phyloP scores from a whole-genome alignment of 345 rosid genomes.

The Streptanthus diversifolius region DNA sequence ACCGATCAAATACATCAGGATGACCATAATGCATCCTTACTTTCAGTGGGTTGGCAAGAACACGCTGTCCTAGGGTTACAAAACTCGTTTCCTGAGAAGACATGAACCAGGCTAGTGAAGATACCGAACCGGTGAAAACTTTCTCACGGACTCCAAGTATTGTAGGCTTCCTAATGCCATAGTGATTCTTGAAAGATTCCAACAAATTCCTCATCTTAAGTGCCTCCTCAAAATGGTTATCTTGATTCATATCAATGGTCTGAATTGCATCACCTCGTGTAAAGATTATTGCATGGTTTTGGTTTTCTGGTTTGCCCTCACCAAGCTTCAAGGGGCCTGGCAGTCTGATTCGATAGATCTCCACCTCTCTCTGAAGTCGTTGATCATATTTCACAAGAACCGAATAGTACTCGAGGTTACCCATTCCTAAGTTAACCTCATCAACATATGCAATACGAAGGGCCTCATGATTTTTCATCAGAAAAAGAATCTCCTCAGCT shows the following conservation, averaged over 20 bases:
- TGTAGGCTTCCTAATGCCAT: constrained; percentile 76
- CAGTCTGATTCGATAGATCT: constrained; percentile 83
- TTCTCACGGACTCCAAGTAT: constrained; percentile 96
- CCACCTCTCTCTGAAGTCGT: constrained; percentile 74
- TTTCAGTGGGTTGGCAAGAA: constrained; percentile 92
- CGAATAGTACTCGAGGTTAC: constrained; percentile 70
- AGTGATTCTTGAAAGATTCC: constrained; percentile 71
- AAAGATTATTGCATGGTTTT: constrained; percentile 92
- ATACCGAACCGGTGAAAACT: constrained; percentile 94
- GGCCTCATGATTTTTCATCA: constrained; percentile 89
- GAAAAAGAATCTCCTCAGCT: constrained; percentile 76
- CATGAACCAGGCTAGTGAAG: constrained; percentile 94
- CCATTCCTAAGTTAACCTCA: constrained; percentile 63
- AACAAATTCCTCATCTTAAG: constrained; percentile 91
- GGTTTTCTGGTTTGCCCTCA: constrained; percentile 98
- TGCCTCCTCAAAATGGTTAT: constrained; percentile 96
- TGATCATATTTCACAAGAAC: constrained; percentile 94
- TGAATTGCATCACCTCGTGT: constrained; percentile 98
- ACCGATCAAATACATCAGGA: constrained; percentile 96
- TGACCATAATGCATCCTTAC: constrained; percentile 98
- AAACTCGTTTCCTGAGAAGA: constrained; percentile 86
- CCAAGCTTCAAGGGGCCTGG: constrained; percentile 98
- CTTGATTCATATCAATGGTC: constrained; percentile 99
- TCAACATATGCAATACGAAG: constrained; percentile 95
- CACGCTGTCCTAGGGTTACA: constrained; percentile 96